Base-by-base conservation (phyloP, 2,329 filamentous ascomycete genomes). In the Arthrobotrys iridis region DNA sequence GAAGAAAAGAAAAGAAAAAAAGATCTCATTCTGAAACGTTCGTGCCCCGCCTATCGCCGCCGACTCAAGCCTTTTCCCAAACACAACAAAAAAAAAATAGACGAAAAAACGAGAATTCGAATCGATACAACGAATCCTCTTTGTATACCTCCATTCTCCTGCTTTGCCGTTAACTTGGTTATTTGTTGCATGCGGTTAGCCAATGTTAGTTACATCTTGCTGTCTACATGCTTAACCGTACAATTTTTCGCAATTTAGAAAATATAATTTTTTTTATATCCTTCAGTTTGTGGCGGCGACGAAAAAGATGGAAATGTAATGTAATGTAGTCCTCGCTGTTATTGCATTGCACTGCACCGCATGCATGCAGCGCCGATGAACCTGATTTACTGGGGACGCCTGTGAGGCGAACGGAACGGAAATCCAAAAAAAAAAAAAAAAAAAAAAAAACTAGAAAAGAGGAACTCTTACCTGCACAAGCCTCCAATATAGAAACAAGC, bases 401-500 rank as follows among this genome's bases (percentile, higher is more conserved):
- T n/a, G 48, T 22, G 48, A 55, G 48, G 35, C 48, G 48, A 55
- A n/a, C n/a, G n/a, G n/a, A 30, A 30, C 65, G 65, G 62, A 41
- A 26, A 45, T 11, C 58, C 11, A 33, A 22, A 33, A 48, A n/a
- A 62, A 11, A 15, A 4, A 57, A 57, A 35, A 59, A 50, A 59
- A 60, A 41, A 68, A 37, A 40, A 33, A 48, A 52, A 30, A 46
- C 20, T 20, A 59, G 20, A 43, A 59, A 30, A 20, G 28, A 33
- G 10, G 28, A 33, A 5, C 10, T 33, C 4, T 33, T 33, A 5
- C 4, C 28, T 33, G 10, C 33, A 30, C 2, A 7, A 28, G 18
- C 26, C 4, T 30, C n/a, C 26, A 33, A 50, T 50, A 50, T 50
- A 50, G 33, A 50, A 50, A 10, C n/a, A n/a, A n/a, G n/a, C n/a